Base-by-base conservation (phyloP, 306 rosid genomes). In the Spatholobus suberectus region DNA sequence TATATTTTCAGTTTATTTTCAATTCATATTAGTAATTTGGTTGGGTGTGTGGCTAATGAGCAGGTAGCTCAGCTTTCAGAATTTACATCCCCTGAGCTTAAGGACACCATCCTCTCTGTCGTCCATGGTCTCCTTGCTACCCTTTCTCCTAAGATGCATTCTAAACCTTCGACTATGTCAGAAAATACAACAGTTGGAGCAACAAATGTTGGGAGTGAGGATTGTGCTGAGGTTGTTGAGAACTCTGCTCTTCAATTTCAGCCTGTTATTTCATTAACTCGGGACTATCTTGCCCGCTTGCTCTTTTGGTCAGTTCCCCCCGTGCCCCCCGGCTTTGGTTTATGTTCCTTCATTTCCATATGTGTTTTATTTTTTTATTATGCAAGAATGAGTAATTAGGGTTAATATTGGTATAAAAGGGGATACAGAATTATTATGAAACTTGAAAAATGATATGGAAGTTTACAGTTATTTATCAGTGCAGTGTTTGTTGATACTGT, bases 51-150 rank as follows among this genome's bases (percentile, higher is more conserved):
- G 76, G 71, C 49, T 63, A 63, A 27, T 75, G 55, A 69, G 51
- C 91, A 96, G 99, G 98, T 96, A 29, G 98, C 94, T 73, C 94
- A 93, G 90, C 84, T 96, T 65, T 96, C 98, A 57, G 99, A 96
- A 83, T 91, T 95, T 77, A 83, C 97, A 59, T 88, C 96, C 83
- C 87, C 97, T 2, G 96, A 93, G 75, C 54, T 94, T 70, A 96
- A 89, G 88, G 97, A 92, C 82, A 91, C 83, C 62, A 91, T 96
- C 83, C 88, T 88, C 73, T 93, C 98, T 83, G 92, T 93, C 76
- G 89, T 96, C 71, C 96, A 96, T 65, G 99, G 99, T 79, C 97
- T 96, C 49, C 94, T 96, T 21, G 99, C 99, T 27, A 92, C 97
- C 63, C 96, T 96, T 81, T 93, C 99, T 84, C 97, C 98, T 0